Base-by-base conservation (phyloP, 2,329 filamentous ascomycete genomes). In the Xylariaceae sp. region DNA sequence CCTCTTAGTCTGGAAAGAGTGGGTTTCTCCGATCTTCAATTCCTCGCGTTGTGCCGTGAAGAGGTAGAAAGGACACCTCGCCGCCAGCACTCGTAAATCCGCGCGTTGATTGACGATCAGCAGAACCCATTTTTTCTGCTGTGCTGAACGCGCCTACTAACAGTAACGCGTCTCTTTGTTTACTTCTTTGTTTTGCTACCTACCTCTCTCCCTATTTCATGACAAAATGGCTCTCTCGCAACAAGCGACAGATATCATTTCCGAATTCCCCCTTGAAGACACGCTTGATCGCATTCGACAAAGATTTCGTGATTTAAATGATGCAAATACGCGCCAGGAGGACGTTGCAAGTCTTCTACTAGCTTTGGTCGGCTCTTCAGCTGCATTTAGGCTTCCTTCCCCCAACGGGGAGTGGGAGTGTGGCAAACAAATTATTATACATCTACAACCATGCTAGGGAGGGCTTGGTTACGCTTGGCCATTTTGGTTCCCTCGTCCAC, bases 371-470 rank as follows among this genome's bases (percentile, higher is more conserved):
- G 16, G 2, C n/a, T 45, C 34, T 34, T 0, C 40, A 2, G 28
- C 50, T 3, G 45, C 45, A 40, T 44, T 45, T 34, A 44, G 38
- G 7, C 19, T 53, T 31, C 19, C 19, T 44, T 56, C 19, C 48
- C 44, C 36, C 14, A n/a, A 53, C 13, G 43, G 47, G n/a, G 45
- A 45, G 40, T 17, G 17, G 36, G 12, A 36, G 45, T 11, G 17
- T 53, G 31, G 47, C 31, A 53, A 10, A 10, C 7, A 56, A 48
- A 48, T 45, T 56, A 33, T 42, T 51, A 1, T 54, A 19, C n/a
- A 47, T 56, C 2, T 2, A 36, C 13, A 45, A 10, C n/a, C 31
- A 48, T 54, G 28, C 44, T 46, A 31, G 39, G 42, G 19, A 11
- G 41, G 45, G 34, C 22, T 2, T 22, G 31, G n/a, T 54, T 12